These are phyloP conservation scores for Ceratonia siliqua DNA, from an alignment of 306 rosid genomes.

Conservation along the genomic window DNA sequence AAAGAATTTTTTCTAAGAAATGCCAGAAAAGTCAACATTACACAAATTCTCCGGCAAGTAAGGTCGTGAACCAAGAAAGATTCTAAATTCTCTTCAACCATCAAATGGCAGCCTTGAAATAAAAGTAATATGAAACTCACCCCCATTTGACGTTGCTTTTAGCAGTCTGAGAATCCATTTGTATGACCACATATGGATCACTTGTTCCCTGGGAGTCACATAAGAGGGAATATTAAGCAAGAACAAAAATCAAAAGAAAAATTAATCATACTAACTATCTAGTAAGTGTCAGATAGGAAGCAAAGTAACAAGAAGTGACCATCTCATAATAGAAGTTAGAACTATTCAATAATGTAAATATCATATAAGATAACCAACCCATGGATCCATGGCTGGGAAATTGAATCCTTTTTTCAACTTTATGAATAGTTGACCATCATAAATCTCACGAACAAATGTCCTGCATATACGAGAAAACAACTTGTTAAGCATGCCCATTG, in stretches of 20 bases:
- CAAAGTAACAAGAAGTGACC: conserved; percentile 20
- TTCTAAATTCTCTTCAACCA: conserved; percentile 14
- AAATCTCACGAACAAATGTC: conserved; percentile 77
- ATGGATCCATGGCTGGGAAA: conserved; percentile 92
- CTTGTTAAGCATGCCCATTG: conserved; percentile 21
- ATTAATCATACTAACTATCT: background rate
- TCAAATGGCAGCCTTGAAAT: conserved; percentile 5
- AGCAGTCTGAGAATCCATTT: conserved; percentile 76
- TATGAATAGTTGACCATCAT: conserved; percentile 75
- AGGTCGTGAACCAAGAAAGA: conserved; percentile 18
- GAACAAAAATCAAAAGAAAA: conserved; percentile 25
- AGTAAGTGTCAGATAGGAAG: background rate
- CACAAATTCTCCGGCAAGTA: background rate
- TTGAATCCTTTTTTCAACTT: conserved; percentile 79
- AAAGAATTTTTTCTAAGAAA: conserved; percentile 7
- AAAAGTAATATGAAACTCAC: conserved; percentile 49
- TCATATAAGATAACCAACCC: conserved; percentile 57
- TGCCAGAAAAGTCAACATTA: background rate
- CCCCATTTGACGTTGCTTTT: conserved; percentile 93
- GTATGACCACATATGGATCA: conserved; percentile 86
- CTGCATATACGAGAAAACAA: conserved; percentile 48
- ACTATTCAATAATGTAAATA: conserved; percentile 22
- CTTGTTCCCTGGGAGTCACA: conserved; percentile 80
- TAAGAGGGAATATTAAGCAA: conserved; percentile 5
- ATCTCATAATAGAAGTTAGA: conserved; percentile 16